These are phyloP conservation scores for Thelephora ganbajun DNA, from an alignment of 768 basidiomycete species.

Conservation along the genomic window DNA sequence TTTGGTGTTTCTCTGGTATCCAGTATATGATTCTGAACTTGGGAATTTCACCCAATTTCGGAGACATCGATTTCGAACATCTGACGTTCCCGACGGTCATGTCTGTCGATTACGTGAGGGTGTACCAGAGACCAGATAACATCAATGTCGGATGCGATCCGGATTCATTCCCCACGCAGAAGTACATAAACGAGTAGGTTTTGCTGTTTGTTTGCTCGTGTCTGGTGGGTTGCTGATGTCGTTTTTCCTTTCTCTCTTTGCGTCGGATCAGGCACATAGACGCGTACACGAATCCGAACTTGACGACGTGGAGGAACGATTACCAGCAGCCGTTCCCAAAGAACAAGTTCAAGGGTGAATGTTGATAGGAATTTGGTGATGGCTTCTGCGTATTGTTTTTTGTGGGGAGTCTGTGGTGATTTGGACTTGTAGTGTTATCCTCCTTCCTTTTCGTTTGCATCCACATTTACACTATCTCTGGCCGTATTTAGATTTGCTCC, in stretches of 20 bases:
- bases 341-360: constrained; percentile 30
- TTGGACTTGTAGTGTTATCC: too few species aligned
- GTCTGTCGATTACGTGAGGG: constrained; percentile 72
- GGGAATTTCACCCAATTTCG: constrained; percentile 50
- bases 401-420: too few species aligned
- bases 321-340: constrained; percentile 34
- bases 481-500: too few species aligned
- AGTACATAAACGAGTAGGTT: constrained; percentile 61
- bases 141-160: constrained; percentile 61
- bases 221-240: not conserved
- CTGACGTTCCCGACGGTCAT: constrained; percentile 43
- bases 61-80: constrained; percentile 36
- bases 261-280: constrained; percentile 36
- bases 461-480: too few species aligned
- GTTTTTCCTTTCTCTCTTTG: not conserved
- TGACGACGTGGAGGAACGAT: constrained; percentile 33
- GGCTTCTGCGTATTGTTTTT: not conserved
- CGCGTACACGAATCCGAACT: constrained; percentile 58
- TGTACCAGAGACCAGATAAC: constrained; percentile 41
- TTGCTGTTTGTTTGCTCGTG: not conserved
- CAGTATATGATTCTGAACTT: constrained; percentile 42
- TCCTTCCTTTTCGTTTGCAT: too few species aligned
- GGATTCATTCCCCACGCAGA: constrained; percentile 50
- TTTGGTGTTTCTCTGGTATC: not conserved
- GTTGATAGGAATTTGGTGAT: constrained; percentile 14